Evolutionary conservation across 306 rosid genomes (phyloP), one percentile per base, ranked within the genome.

Genomic region (Quercus bicolor): DNA sequence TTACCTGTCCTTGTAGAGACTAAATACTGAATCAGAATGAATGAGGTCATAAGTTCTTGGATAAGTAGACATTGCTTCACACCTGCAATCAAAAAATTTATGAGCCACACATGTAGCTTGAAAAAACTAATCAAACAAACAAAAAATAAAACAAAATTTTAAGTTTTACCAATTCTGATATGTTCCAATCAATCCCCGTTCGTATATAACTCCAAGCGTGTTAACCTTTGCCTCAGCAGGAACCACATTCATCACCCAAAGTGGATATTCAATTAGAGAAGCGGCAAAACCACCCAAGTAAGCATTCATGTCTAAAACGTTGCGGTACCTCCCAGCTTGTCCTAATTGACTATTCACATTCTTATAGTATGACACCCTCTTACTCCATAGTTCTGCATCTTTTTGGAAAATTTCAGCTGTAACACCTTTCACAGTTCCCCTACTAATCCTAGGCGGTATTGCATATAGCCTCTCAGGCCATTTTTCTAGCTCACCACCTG

Each of bases 11-110:
- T 80, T 76, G 81, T 94, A 89, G 69, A 92, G 92, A 83, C 87
- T 89, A 80, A 92, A 90, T 51, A 94, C 75, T 56, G 90, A 85
- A 85, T 94, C 94, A 14, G 92, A 96, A 82, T 94, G 97, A 80
- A 94, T 88, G 45, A 94, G 78, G 69, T 90, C 97, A 66, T 92
- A 94, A 40, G 96, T 90, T 80, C 98, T 89, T 61, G 97, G 98
- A 87, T 92, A 90, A 28, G 97, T 94, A 71, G 97, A 94, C 97
- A 94, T 88, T 70, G 96, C 98, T 77, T 94, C 98, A 81, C 97
- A 90, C 97, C 98, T 93, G 89, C 73, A 79, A 80, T 7, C 21
- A 82, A 78, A 2, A 48, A n/a, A 72, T 12, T 31, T 28, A 40
- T 69, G 24, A 78, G 57, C 54, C 1, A 52, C 66, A 72, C 13